Evolutionary conservation across 1,284 basidiomycete species (phyloP).

Genomic region (Calocybe gambosa): DNA sequence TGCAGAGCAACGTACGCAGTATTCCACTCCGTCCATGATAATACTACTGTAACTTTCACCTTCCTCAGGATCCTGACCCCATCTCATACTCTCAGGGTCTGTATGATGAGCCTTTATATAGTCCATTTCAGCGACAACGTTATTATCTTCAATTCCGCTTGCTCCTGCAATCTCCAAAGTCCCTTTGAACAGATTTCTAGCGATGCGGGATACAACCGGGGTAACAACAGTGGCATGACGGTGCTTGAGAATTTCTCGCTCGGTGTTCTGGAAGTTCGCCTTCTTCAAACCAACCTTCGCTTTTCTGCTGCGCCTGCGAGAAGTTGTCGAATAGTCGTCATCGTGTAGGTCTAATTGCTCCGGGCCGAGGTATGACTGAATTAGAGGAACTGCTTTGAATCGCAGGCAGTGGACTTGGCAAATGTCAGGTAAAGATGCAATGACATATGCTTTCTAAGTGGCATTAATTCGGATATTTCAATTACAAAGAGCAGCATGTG

Average conservation of each 20-base stretch:
- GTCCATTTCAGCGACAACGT: slow-evolving; percentile 18
- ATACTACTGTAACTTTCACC: slow-evolving; percentile 38
- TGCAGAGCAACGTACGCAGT: slow-evolving; percentile 35
- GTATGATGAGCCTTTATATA: slow-evolving; percentile 33
- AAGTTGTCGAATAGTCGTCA: neutral
- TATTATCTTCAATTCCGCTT: slow-evolving; percentile 20
- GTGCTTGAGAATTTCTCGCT: slow-evolving; percentile 34
- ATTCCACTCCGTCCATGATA: slow-evolving; percentile 47
- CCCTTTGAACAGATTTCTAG: slow-evolving; percentile 42
- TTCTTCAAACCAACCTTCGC: neutral
- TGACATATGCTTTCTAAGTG: slow-evolving; percentile 33
- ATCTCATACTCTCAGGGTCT: slow-evolving; percentile 42
- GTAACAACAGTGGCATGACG: slow-evolving; percentile 43
- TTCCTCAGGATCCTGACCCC: slow-evolving; percentile 31
- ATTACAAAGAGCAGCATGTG: slow-evolving; percentile 1
- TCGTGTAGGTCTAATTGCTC: slow-evolving; percentile 4
- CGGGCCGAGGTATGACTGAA: slow-evolving; percentile 19
- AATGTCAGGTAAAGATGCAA: slow-evolving; percentile 29
- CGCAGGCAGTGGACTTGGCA: slow-evolving; percentile 15
- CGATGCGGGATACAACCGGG: slow-evolving; percentile 39
- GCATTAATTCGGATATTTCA: slow-evolving; percentile 2
- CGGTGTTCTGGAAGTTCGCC: slow-evolving; percentile 16
- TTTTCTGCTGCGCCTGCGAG: neutral
- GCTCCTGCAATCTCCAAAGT: slow-evolving; percentile 33
- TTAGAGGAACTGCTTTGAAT: slow-evolving; percentile 27